Conservation (phyloP, 805 yeast species). For the Barnettozyma californica region DNA sequence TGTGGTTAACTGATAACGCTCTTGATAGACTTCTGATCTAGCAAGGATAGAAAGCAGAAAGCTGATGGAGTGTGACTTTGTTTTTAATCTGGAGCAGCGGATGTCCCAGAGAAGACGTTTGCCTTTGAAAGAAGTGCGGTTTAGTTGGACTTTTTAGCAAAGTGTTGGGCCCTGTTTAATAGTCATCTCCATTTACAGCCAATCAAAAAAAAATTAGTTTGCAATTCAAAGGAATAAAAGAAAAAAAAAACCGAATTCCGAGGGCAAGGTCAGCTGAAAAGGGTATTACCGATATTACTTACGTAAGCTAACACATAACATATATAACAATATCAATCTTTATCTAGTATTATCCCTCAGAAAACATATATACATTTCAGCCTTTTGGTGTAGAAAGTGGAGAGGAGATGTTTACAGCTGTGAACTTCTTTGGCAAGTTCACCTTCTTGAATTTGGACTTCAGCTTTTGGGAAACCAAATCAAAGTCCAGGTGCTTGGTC, state of each 20-base stretch:
- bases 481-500: constrained; percentile 91
- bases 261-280: too few relatives aligned
- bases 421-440: constrained; percentile 82
- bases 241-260: neutral
- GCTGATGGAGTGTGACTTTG: neutral
- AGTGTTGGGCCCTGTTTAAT: neutral
- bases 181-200: neutral
- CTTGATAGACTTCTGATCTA: constrained; percentile 8
- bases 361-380: too few relatives aligned
- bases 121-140: neutral
- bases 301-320: too few relatives aligned
- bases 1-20: neutral
- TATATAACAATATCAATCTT: too few relatives aligned
- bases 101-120: neutral
- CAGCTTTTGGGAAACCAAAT: constrained; percentile 75
- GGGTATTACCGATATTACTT: too few relatives aligned
- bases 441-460: constrained; percentile 82
- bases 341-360: too few relatives aligned
- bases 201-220: neutral
- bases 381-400: constrained; percentile 34
- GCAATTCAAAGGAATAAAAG: too few relatives aligned
- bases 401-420: constrained; percentile 82
- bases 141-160: constrained; percentile 1
- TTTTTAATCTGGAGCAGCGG: neutral
- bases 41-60: neutral